These are phyloP conservation scores for Lachancea quebecensis DNA, from an alignment of 805 yeast genomes.

Conservation along the genomic window DNA sequence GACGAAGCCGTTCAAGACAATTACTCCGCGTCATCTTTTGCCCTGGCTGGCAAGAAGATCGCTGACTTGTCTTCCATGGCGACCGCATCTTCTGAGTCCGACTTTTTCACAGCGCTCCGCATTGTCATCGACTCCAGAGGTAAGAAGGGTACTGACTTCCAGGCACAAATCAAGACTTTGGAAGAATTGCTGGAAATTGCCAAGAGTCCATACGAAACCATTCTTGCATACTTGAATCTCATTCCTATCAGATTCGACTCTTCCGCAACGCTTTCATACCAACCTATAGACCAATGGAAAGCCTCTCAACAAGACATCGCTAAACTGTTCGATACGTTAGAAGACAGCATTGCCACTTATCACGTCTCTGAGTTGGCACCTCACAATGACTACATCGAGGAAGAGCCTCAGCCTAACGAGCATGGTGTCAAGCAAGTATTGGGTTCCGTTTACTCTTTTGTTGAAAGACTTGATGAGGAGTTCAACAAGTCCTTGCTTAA, in stretches of 20 bases:
- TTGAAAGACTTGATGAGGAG: conserved; percentile 94
- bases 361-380: conserved; percentile 72
- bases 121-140: conserved; percentile 85
- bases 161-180: conserved; percentile 66
- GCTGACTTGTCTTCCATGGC: conserved; percentile 28
- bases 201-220: conserved; percentile 62
- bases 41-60: conserved; percentile 27
- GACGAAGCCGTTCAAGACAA: conserved; percentile 25
- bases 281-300: conserved; percentile 80
- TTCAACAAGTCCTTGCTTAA: conserved; percentile 78
- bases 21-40: conserved; percentile 30
- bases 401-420: conserved; percentile 57
- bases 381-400: conserved; percentile 64
- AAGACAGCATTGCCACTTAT: conserved; percentile 48
- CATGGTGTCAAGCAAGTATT: conserved; percentile 64
- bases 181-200: conserved; percentile 53
- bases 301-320: conserved; percentile 55
- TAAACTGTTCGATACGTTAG: conserved; percentile 60
- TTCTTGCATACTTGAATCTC: conserved; percentile 70
- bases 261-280: conserved; percentile 54
- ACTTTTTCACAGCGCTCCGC: conserved; percentile 66
- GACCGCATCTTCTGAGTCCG: conserved; percentile 34
- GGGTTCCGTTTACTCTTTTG: conserved; percentile 79
- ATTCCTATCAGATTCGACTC: conserved; percentile 86
- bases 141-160: conserved; percentile 83